phyloP scores from a whole-genome alignment of 1,284 basidiomycete genomes.

The Tausonia pullulans region DNA sequence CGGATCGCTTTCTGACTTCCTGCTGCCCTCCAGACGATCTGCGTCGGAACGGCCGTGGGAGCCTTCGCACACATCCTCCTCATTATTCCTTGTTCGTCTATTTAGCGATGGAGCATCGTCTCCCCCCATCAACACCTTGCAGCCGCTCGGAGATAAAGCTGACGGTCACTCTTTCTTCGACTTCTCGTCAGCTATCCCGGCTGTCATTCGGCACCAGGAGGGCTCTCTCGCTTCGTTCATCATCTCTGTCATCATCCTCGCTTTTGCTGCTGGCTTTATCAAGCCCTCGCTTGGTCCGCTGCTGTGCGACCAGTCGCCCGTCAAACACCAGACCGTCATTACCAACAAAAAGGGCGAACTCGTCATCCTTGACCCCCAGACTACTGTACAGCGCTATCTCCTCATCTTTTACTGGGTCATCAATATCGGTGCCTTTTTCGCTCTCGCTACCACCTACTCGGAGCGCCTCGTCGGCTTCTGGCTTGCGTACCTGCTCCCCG shows the following conservation, averaged over 20 bases:
- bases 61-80: not conserved
- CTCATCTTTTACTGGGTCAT: constrained; percentile 30
- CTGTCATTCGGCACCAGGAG: constrained; percentile 24
- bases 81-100: constrained; percentile 9
- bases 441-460: constrained; percentile 27
- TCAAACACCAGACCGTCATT: constrained; percentile 26
- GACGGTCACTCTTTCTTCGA: no score
- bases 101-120: no score
- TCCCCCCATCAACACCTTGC: no score
- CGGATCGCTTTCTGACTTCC: not conserved
- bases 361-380: constrained; percentile 33
- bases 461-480: constrained; percentile 35
- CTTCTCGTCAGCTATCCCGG: constrained; percentile 25
- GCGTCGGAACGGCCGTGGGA: no score
- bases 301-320: constrained; percentile 34
- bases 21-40: not conserved
- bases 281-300: constrained; percentile 31
- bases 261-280: constrained; percentile 32
- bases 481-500: constrained; percentile 39
- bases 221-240: constrained; percentile 27
- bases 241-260: constrained; percentile 32
- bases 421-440: constrained; percentile 29
- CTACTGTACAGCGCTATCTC: constrained; percentile 31
- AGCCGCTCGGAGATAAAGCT: no score
- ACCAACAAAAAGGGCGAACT: constrained; percentile 28